Conservation (phyloP, 768 basidiomycete genomes). For the Pleurotus salmoneostramineus region DNA sequence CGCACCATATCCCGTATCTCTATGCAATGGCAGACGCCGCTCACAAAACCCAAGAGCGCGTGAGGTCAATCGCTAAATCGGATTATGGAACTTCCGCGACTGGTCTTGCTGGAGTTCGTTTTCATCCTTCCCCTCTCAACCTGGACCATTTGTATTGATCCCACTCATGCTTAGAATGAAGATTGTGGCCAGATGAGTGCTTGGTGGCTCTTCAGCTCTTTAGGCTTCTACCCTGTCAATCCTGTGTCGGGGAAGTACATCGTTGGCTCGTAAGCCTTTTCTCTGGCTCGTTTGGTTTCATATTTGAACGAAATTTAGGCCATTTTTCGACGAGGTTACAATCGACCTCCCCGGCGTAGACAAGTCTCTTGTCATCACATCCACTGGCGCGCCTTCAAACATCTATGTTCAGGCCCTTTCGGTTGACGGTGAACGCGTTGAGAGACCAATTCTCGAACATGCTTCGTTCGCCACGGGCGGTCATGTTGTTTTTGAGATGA, state of each 20-base stretch:
- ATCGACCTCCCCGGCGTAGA: constrained; percentile 46
- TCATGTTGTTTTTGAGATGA: constrained; percentile 64
- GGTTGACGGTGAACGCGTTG: constrained; percentile 45
- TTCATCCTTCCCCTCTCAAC: background rate
- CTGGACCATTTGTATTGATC: background rate
- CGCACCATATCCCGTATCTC: constrained; percentile 83
- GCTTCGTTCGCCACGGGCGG: constrained; percentile 56
- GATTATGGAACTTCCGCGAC: constrained; percentile 67
- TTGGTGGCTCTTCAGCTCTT: constrained; percentile 79
- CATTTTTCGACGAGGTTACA: constrained; percentile 49
- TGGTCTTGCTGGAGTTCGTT: constrained; percentile 68
- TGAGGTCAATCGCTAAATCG: constrained; percentile 57
- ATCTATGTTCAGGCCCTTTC: constrained; percentile 59
- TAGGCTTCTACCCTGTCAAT: constrained; percentile 86
- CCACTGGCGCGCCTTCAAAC: constrained; percentile 52
- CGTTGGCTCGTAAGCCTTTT: constrained; percentile 60
- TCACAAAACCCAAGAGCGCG: constrained; percentile 65
- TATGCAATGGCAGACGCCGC: constrained; percentile 73
- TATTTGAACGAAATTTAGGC: constrained; percentile 20
- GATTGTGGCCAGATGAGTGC: constrained; percentile 92
- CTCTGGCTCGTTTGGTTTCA: background rate
- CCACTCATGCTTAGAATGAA: constrained; percentile 57
- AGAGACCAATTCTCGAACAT: constrained; percentile 51
- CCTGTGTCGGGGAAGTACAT: constrained; percentile 75
- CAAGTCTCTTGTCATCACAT: constrained; percentile 43